Conservation (phyloP, 2,329 filamentous ascomycete genomes). For the Paracamarosporium sp. region DNA sequence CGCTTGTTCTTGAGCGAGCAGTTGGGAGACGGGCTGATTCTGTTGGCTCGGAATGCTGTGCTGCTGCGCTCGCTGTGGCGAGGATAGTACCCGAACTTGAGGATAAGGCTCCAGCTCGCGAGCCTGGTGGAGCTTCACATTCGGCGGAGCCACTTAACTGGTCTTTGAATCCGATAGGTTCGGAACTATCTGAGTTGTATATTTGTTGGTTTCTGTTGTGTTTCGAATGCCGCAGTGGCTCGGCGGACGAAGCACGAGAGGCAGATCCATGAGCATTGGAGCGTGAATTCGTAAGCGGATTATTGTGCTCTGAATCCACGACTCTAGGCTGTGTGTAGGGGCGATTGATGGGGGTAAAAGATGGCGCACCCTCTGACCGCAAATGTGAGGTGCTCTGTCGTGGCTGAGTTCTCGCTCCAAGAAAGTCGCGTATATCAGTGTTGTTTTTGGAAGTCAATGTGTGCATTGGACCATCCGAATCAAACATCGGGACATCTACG, state of each 20-base stretch:
- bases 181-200: not conserved
- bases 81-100: not conserved
- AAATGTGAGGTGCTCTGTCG: not conserved
- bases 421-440: conserved; percentile 35
- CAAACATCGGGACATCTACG: not conserved
- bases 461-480: not conserved
- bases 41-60: not conserved
- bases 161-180: not conserved
- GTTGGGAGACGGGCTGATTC: not conserved
- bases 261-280: not conserved
- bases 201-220: not conserved
- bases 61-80: not conserved
- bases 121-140: not conserved
- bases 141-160: conserved; percentile 16
- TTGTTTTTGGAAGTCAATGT: conserved; percentile 18
- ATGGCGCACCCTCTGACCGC: not conserved
- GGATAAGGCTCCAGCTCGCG: not conserved
- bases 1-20: not conserved
- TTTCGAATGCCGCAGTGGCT: not conserved
- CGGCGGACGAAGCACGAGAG: conserved; percentile 6
- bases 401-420: conserved; percentile 10
- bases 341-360: conserved; percentile 18
- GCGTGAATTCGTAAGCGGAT: not conserved
- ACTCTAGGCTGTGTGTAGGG: not conserved
- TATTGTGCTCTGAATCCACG: not conserved